A percentile compares a stretch with the other conserved stretches of the same genome.
phyloP scores from a whole-genome alignment of 805 yeast species.

The Yamadazyma scolyti region DNA sequence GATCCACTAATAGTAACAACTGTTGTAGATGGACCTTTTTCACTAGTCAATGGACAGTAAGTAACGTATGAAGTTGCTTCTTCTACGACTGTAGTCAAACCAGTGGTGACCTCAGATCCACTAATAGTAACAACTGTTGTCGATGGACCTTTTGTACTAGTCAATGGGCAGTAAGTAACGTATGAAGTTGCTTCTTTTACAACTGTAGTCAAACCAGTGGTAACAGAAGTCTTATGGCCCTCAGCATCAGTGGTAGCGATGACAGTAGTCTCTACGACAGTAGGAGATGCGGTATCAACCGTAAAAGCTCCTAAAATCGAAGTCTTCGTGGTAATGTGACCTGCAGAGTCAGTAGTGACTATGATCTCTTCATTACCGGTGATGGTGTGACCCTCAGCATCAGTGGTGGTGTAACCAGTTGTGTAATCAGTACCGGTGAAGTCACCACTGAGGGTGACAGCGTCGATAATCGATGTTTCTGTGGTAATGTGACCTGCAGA shows the following conservation, averaged over 20 bases:
- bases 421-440: conserved; percentile 7
- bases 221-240: no score
- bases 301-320: background rate
- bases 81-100: background rate
- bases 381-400: conserved; percentile 3
- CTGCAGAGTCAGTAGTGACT: conserved; percentile 4
- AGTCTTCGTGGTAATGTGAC: conserved; percentile 1
- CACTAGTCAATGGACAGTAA: conserved; percentile 24
- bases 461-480: no score
- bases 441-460: no score
- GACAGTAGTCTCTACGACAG: background rate
- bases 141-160: conserved; percentile 9
- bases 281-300: background rate
- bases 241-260: no score
- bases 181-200: conserved; percentile 22
- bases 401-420: conserved; percentile 4
- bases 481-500: conserved; percentile 14
- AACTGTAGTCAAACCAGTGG: conserved; percentile 33
- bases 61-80: conserved; percentile 20
- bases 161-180: conserved; percentile 30
- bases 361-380: conserved; percentile 12
- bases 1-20: no score
- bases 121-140: background rate
- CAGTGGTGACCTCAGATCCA: conserved; percentile 1
- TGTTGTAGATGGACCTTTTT: conserved; percentile 8